Evolutionary conservation across 2,329 filamentous ascomycete genomes (phyloP).

Genomic region (Colletotrichum incanum): DNA sequence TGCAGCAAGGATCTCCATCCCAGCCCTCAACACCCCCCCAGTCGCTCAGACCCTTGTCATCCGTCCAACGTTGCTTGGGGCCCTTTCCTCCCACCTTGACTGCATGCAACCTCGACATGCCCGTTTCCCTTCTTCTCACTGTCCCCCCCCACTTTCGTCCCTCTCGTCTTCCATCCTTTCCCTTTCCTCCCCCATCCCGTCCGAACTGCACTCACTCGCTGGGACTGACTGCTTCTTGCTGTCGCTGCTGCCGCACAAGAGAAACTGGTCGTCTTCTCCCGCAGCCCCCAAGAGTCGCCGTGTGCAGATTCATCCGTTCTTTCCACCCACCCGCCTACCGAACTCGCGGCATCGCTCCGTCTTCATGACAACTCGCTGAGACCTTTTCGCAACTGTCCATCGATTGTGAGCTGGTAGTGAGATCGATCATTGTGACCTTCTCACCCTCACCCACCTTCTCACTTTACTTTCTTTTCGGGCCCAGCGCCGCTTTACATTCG

Average conservation of each 20-base stretch:
- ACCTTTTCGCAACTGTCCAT: slow-evolving; percentile 20
- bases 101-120: slow-evolving; percentile 33
- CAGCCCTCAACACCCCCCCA: slow-evolving; percentile 1
- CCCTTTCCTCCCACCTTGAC: slow-evolving; percentile 19
- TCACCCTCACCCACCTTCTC: slow-evolving; percentile 39
- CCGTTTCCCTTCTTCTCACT: slow-evolving; percentile 37
- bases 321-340: slow-evolving; percentile 13
- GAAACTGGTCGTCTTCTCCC: slow-evolving; percentile 25
- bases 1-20: slow-evolving; percentile 14
- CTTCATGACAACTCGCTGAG: slow-evolving; percentile 27
- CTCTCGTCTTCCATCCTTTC: slow-evolving; percentile 6
- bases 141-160: slow-evolving; percentile 37
- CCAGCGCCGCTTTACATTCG: slow-evolving; percentile 42
- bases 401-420: slow-evolving; percentile 40
- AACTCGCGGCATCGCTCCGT: slow-evolving; percentile 20
- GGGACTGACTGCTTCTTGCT: slow-evolving; percentile 24
- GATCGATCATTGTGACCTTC: slow-evolving; percentile 21
- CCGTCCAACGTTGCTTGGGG: slow-evolving; percentile 21
- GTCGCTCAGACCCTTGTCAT: slow-evolving; percentile 23
- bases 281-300: slow-evolving; percentile 32
- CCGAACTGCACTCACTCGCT: slow-evolving; percentile 37
- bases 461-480: slow-evolving; percentile 42
- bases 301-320: slow-evolving; percentile 45
- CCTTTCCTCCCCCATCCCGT: slow-evolving; percentile 24
- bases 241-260: slow-evolving; percentile 13